Percentiles rank a stretch among this genome's conserved stretches.
These are phyloP conservation scores for Thecaphora thlaspeos DNA, from an alignment of 1,284 basidiomycete genomes.

Conservation along the genomic window DNA sequence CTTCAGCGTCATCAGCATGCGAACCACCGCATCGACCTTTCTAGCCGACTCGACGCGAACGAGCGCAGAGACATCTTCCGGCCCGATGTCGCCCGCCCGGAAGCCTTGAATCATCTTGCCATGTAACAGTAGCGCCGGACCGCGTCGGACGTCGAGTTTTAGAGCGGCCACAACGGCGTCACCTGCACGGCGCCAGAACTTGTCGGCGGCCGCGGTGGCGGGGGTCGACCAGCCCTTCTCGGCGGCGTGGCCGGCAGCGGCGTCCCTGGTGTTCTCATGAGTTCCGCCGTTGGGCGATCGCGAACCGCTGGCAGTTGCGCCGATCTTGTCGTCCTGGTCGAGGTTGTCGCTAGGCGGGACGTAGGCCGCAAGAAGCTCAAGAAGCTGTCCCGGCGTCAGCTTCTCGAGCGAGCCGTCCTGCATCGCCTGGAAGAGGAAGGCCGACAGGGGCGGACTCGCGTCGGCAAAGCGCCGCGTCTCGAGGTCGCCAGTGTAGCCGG, in stretches of 20 bases:
- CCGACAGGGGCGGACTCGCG: conserved; percentile 11
- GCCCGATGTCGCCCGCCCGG: conserved; percentile 6
- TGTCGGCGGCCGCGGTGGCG: not conserved
- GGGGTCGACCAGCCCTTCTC: not conserved
- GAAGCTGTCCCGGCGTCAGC: conserved; percentile 7
- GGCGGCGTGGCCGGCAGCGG: too few species aligned
- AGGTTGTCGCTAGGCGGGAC: not conserved
- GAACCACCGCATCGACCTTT: conserved; percentile 25
- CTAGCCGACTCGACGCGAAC: conserved; percentile 29
- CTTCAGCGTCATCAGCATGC: conserved; percentile 14
- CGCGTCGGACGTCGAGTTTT: not conserved
- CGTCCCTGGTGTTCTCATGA: too few species aligned
- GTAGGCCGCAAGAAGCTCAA: conserved; percentile 2
- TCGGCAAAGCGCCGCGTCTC: conserved; percentile 6
- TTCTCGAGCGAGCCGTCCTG: conserved; percentile 1
- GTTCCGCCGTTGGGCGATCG: too few species aligned
- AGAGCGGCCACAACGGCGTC: conserved; percentile 5
- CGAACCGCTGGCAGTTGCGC: not conserved
- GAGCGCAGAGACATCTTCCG: conserved; percentile 24
- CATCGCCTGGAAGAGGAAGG: conserved; percentile 19
- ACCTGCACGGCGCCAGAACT: conserved; percentile 12
- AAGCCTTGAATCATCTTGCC: conserved; percentile 22
- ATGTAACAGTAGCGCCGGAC: conserved; percentile 26
- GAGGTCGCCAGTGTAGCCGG: not conserved
- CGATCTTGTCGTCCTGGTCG: conserved; percentile 2